Conservation (phyloP, 1,139 yeast genomes). For the Entelexis sorbosivorans region DNA sequence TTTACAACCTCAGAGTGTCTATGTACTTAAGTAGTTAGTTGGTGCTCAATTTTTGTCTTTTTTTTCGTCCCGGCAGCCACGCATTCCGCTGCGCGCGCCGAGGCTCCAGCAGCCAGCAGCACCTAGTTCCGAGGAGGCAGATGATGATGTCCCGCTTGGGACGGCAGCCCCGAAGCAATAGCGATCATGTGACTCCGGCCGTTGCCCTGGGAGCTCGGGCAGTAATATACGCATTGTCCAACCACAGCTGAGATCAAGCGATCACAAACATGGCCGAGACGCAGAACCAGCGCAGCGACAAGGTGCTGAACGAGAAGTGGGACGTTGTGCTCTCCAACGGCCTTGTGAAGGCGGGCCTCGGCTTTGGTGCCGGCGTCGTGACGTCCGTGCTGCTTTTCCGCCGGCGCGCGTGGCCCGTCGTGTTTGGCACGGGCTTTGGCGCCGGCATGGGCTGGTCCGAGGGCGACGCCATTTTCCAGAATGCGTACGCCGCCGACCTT, state of each 20-base stretch:
- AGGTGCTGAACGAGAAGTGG: constrained; percentile 44
- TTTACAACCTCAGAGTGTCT: too few relatives aligned
- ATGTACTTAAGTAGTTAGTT: too few relatives aligned
- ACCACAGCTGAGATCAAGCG: constrained; percentile 5
- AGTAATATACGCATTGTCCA: background rate
- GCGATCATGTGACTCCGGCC: background rate
- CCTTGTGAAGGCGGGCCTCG: constrained; percentile 91
- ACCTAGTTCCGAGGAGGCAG: too few relatives aligned
- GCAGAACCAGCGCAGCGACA: constrained; percentile 19
- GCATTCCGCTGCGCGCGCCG: too few relatives aligned
- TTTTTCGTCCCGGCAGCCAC: too few relatives aligned
- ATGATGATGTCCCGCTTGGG: too few relatives aligned
- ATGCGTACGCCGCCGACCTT: constrained; percentile 12
- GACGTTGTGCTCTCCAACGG: constrained; percentile 92
- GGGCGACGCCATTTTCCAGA: constrained; percentile 84
- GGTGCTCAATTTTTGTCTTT: too few relatives aligned
- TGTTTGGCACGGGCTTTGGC: constrained; percentile 94
- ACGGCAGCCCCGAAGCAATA: background rate
- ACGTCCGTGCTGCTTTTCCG: constrained; percentile 83
- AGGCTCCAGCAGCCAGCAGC: too few relatives aligned
- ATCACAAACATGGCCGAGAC: constrained; percentile 10
- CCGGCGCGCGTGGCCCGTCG: constrained; percentile 93
- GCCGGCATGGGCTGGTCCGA: constrained; percentile 95
- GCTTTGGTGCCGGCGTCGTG: constrained; percentile 92
- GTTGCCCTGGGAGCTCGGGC: background rate